Conservation (phyloP, 2,329 filamentous ascomycete species). For the Raffaelea albimanens region DNA sequence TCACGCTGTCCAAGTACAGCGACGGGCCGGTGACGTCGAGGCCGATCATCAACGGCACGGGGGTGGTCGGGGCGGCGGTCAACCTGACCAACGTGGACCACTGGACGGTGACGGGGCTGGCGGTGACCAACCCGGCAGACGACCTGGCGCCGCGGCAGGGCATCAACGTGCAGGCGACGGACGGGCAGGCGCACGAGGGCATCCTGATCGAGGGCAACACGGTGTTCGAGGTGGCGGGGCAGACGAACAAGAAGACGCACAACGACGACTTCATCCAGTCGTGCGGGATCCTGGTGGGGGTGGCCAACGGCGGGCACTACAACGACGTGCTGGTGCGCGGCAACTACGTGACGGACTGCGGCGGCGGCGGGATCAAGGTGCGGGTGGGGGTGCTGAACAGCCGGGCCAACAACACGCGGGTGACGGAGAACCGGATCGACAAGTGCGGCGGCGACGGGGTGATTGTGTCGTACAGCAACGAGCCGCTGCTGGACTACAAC, state of each 20-base stretch:
- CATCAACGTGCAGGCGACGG: background rate
- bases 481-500: constrained; percentile 12
- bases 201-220: background rate
- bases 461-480: constrained; percentile 20
- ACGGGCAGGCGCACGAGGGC: background rate
- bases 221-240: background rate
- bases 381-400: background rate
- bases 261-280: background rate
- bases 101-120: background rate
- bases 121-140: background rate
- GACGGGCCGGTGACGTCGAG: background rate
- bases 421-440: constrained; percentile 19
- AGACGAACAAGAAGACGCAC: background rate
- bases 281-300: background rate
- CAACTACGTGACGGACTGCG: background rate
- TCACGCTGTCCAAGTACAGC: background rate
- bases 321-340: background rate
- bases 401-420: background rate
- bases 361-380: background rate
- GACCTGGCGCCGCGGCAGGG: background rate
- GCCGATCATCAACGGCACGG: background rate
- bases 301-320: background rate
- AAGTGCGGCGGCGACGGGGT: background rate
- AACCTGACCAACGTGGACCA: background rate
- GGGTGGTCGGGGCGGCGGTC: background rate